These are phyloP conservation scores for Ustilaginoidea virens DNA, from an alignment of 2,329 filamentous ascomycete species.

Conservation along the genomic window DNA sequence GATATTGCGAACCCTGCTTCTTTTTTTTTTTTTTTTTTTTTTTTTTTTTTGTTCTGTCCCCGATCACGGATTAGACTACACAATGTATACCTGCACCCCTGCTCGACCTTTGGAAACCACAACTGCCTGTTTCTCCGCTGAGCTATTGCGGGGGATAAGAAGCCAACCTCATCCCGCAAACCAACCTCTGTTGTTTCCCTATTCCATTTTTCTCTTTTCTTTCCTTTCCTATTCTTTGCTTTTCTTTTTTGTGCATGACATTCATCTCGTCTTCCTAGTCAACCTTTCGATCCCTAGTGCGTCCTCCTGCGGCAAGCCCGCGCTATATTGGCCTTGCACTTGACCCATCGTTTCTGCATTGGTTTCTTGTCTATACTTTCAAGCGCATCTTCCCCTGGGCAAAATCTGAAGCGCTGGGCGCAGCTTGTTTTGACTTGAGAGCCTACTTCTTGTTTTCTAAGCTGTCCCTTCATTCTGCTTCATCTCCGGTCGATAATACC, in stretches of 20 bases:
- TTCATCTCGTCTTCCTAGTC: too few species aligned
- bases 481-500: not conserved
- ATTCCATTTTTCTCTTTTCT: slow-evolving; percentile 5
- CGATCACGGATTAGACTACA: too few species aligned
- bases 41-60: too few species aligned
- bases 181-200: slow-evolving; percentile 11
- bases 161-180: slow-evolving; percentile 12
- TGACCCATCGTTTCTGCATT: not conserved
- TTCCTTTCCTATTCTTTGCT: not conserved
- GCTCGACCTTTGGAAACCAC: not conserved
- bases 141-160: slow-evolving; percentile 12
- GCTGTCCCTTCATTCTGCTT: not conserved
- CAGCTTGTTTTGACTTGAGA: not conserved
- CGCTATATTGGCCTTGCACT: not conserved
- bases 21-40: too few species aligned
- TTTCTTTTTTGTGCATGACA: not conserved
- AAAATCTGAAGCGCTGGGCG: not conserved
- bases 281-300: too few species aligned
- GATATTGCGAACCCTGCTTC: too few species aligned
- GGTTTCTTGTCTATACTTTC: too few species aligned
- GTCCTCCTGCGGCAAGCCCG: too few species aligned
- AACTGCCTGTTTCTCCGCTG: not conserved
- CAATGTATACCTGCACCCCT: not conserved
- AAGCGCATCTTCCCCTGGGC: too few species aligned
- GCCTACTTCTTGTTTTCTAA: not conserved